A percentile compares a stretch with the other conserved stretches of the same genome.
Conservation (phyloP, 805 yeast species). For the Saturnispora ahearnii region DNA sequence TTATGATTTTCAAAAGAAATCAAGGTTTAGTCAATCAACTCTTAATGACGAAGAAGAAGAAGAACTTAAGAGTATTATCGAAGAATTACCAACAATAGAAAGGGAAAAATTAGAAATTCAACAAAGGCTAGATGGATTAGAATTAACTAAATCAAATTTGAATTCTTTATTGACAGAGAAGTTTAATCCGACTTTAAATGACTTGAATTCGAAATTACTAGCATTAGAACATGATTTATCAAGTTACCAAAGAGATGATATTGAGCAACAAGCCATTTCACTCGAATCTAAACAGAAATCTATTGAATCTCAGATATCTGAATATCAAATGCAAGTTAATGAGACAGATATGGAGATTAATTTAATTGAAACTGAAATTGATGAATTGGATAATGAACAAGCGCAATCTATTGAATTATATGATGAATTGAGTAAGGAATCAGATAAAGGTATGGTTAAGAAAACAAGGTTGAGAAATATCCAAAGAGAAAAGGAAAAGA, state of each 20-base stretch:
- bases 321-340: slow-evolving; percentile 23
- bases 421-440: slow-evolving; percentile 50
- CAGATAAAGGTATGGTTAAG: slow-evolving; percentile 57
- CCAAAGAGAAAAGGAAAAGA: slow-evolving; percentile 62
- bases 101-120: slow-evolving; percentile 33
- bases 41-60: slow-evolving; percentile 42
- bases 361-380: slow-evolving; percentile 32
- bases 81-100: slow-evolving; percentile 32
- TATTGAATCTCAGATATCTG: slow-evolving; percentile 18
- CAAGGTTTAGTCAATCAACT: slow-evolving; percentile 42
- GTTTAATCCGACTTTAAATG: slow-evolving; percentile 42
- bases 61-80: slow-evolving; percentile 30
- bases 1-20: slow-evolving; percentile 39
- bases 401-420: slow-evolving; percentile 42
- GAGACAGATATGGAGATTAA: slow-evolving; percentile 22
- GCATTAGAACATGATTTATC: not conserved
- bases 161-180: slow-evolving; percentile 53
- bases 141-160: slow-evolving; percentile 36
- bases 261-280: not conserved
- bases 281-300: slow-evolving; percentile 13
- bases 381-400: slow-evolving; percentile 51
- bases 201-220: slow-evolving; percentile 21
- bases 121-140: slow-evolving; percentile 34
- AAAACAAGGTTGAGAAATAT: slow-evolving; percentile 51
- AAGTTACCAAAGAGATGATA: slow-evolving; percentile 1